Percentiles rank a stretch among this genome's conserved stretches.
Conservation (phyloP, 176 grass and related monocot species). For the Eleusine coracana region DNA sequence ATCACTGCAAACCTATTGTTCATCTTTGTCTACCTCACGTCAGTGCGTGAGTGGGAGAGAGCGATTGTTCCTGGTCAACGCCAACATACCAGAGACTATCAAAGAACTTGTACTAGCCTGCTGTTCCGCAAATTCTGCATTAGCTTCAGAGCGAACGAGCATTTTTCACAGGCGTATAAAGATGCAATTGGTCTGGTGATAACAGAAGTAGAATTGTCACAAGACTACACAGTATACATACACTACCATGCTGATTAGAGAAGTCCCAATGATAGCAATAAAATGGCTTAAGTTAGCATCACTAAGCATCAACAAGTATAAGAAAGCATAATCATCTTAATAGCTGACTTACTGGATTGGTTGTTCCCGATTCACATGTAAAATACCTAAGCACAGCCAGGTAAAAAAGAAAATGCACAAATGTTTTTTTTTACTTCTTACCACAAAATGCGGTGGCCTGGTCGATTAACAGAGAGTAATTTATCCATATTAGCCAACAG, state of each 20-base stretch:
- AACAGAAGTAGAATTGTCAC: not conserved
- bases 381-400: not conserved
- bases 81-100: not conserved
- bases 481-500: not conserved
- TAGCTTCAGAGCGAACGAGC: too few species aligned
- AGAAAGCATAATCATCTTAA: not conserved
- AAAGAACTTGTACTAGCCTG: not conserved
- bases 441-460: not conserved
- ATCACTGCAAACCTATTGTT: too few species aligned
- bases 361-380: not conserved
- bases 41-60: too few species aligned
- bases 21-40: too few species aligned
- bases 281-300: not conserved
- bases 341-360: not conserved
- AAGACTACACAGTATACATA: not conserved
- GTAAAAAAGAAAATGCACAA: not conserved
- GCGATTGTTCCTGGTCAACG: too few species aligned
- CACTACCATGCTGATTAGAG: not conserved
- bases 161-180: too few species aligned
- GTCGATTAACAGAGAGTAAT: not conserved
- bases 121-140: too few species aligned
- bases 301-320: not conserved
- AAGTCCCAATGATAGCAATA: not conserved
- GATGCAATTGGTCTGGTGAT: too few species aligned
- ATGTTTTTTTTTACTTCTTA: not conserved